Evolutionary conservation across 2,329 filamentous ascomycete species (phyloP), one percentile per base, ranked within the genome.

Genomic region (Curvularia lunata): DNA sequence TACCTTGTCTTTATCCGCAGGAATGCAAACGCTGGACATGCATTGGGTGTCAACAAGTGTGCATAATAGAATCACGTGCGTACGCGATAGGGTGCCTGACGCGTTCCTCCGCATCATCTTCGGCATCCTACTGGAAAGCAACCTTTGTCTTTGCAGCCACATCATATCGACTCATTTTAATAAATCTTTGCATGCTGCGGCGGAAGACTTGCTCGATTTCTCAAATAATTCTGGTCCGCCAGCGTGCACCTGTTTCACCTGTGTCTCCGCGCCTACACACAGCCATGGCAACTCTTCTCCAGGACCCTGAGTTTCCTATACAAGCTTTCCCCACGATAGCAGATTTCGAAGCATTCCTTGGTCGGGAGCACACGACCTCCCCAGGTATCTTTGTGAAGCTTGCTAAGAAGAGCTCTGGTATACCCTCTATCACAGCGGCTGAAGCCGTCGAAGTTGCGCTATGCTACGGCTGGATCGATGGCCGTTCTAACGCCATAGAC

Each of bases 381-480:
- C 50, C 72, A 0, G 82, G 81, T 0, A 62, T 84, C 51, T 82
- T 83, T 75, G 73, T 85, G 16, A 78, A 81, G 49, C 74, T 85
- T 23, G 77, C 78, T 46, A 85, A 85, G 56, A 85, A 83, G 56
- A 54, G 70, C 19, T 78, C 79, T 1, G 68, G 71, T 3, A 71
- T 78, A n/a, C 61, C 76, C 1, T 82, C 82, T 0, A 72, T 86
- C 13, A 80, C 78, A 16, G 67, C 79, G 66, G 58, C 74, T 6
- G 71, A 86, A 67, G 85, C 85, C 1, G 78, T 88, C 18, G 82
- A 87, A 66, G 73, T 78, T 32, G 85, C 85, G 1, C 77, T 88
- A 6, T 87, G 85, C 68, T 84, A 83, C 65, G 86, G 86, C 41
- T 88, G 86, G 85, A 88, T 88, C 55, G 85, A 88, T 67, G 84